Evolutionary conservation across 2,329 filamentous ascomycete species (phyloP), one percentile per base, ranked within the genome.

Genomic region (Hymenoscyphus salicellus): DNA sequence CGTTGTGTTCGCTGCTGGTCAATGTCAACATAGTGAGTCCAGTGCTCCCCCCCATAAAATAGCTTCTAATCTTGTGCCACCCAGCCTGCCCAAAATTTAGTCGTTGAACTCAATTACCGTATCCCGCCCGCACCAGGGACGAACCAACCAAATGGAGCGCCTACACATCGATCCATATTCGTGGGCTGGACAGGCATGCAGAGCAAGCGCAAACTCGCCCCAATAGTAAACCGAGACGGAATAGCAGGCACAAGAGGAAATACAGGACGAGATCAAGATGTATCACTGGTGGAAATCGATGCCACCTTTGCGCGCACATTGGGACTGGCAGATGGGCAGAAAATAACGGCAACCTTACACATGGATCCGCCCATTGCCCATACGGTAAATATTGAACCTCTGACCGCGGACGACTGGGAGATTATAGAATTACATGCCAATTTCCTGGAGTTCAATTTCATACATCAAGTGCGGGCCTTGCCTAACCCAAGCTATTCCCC

Each of bases 111-210:
- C 69, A 90, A 84, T 76, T 96, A 90, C 79, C 87, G 88, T 73
- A 83, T 84, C 67, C 78, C 85, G 52, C 76, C 82, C 49, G 80
- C 83, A 26, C 76, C 84, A 62, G 75, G 79, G 63, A 72, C 81
- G 60, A 74, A 77, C 58, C 80, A 82, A 69, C 73, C 80, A 30
- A 80, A 81, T 72, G 74, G 80, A 46, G 76, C 81, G 60, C 75
- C 80, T 6, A 78, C 80, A 61, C 85, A 87, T 71, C 86, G 84
- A 73, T 96, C 91, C 58, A 83, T 96, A 72, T 99, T 90, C 76
- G 83, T 96, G 65, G 95, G 95, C 76, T 99, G 95, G 95, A 97
- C 95, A 11, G 95, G 95, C 72, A 96, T 99, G 92, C 90, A 93
- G 69, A 97, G 93, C 81, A 96, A 93, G 83, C 87, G 91, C 74